Conservation (phyloP, 805 yeast species). For the Saccharomycopsis oosterbeekiorum region DNA sequence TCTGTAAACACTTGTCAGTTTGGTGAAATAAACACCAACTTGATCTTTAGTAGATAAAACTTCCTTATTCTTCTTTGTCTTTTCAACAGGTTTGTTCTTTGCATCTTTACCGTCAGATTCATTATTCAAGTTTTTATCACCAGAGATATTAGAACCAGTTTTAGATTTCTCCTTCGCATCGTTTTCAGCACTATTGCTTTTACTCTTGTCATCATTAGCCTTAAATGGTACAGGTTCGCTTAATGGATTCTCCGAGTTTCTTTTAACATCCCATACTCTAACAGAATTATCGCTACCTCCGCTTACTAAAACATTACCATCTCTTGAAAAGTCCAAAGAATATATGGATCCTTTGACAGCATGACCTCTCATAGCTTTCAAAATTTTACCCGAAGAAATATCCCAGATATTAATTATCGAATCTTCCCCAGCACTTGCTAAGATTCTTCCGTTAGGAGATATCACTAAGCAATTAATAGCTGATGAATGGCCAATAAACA, state of each 20-base stretch:
- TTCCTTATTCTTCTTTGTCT: slow-evolving; percentile 39
- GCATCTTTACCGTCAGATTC: slow-evolving; percentile 18
- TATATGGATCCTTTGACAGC: slow-evolving; percentile 71
- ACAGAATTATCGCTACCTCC: slow-evolving; percentile 91
- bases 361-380: slow-evolving; percentile 92
- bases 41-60: slow-evolving; percentile 75
- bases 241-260: slow-evolving; percentile 70
- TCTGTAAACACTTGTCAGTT: slow-evolving; percentile 86
- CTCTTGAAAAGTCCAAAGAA: slow-evolving; percentile 74
- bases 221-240: slow-evolving; percentile 64
- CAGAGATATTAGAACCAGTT: slow-evolving; percentile 21
- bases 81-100: slow-evolving; percentile 26
- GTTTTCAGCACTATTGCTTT: neutral
- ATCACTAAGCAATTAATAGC: slow-evolving; percentile 79
- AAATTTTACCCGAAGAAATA: slow-evolving; percentile 77
- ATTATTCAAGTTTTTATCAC: slow-evolving; percentile 25
- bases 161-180: slow-evolving; percentile 18
- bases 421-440: slow-evolving; percentile 93
- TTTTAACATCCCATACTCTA: slow-evolving; percentile 91
- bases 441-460: slow-evolving; percentile 95
- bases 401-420: slow-evolving; percentile 87
- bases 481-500: slow-evolving; percentile 89
- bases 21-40: slow-evolving; percentile 88
- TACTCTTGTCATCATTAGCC: slow-evolving; percentile 11
- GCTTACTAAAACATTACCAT: slow-evolving; percentile 82